Evolutionary conservation across 306 rosid species (phyloP).

Genomic region (Lathyrus oleraceus): DNA sequence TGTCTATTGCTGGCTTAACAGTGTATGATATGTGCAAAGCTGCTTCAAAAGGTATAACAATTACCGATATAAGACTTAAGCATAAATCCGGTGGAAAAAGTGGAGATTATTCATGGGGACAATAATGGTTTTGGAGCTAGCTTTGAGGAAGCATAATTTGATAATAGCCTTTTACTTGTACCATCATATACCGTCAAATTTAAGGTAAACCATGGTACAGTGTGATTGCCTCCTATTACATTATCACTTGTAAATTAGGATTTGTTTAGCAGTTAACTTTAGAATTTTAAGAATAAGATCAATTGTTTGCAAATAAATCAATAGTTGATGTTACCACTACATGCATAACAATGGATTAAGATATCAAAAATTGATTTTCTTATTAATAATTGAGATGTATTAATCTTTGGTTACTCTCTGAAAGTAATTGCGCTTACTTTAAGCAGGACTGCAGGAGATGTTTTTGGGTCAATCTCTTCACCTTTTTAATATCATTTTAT

Average conservation of each 20-base stretch:
- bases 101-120: constrained; percentile 70
- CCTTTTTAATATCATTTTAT: neutral
- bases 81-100: constrained; percentile 88
- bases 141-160: neutral
- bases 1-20: constrained; percentile 72
- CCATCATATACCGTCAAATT: neutral
- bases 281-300: neutral
- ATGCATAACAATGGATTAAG: neutral
- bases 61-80: constrained; percentile 66
- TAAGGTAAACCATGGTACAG: neutral
- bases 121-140: constrained; percentile 27
- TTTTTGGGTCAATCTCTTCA: constrained; percentile 1
- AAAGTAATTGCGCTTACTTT: neutral
- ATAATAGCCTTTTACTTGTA: neutral
- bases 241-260: neutral
- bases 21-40: constrained; percentile 96
- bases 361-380: neutral
- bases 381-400: neutral
- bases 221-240: neutral
- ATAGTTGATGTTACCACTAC: neutral
- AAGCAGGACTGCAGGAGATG: neutral
- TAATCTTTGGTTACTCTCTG: neutral
- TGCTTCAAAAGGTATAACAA: constrained; percentile 71
- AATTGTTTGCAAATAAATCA: neutral
- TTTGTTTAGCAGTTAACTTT: neutral